These are phyloP conservation scores for Kalanchoe fedtschenkoi DNA, from an alignment of 164 flowering plant species.

Conservation along the genomic window DNA sequence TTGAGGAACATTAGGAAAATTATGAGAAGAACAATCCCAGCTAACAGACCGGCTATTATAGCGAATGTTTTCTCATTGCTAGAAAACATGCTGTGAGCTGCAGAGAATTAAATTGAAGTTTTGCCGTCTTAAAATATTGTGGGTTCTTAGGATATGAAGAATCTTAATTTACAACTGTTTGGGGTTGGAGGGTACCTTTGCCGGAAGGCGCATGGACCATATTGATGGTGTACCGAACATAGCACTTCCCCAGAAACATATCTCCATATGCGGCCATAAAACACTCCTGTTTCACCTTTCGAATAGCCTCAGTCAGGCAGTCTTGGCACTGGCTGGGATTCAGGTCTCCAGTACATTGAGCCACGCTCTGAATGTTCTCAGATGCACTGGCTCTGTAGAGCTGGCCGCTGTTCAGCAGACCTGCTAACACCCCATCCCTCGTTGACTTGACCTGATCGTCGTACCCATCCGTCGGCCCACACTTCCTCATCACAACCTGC, in stretches of 20 bases:
- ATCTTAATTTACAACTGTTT: neutral
- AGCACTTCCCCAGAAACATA: conserved; percentile 78
- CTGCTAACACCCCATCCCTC: conserved; percentile 49
- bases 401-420: conserved; percentile 34
- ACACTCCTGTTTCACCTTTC: conserved; percentile 51
- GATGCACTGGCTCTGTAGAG: conserved; percentile 48
- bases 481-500: conserved; percentile 60
- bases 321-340: conserved; percentile 55
- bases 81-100: conserved; percentile 9
- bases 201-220: conserved; percentile 21
- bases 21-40: conserved; percentile 60
- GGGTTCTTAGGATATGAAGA: neutral
- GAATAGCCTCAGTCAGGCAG: conserved; percentile 54
- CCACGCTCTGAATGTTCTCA: conserved; percentile 54
- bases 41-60: conserved; percentile 58
- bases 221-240: conserved; percentile 48
- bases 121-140: neutral
- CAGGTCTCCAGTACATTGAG: conserved; percentile 85
- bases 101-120: neutral
- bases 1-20: conserved; percentile 60
- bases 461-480: conserved; percentile 51
- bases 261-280: conserved; percentile 53
- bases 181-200: neutral
- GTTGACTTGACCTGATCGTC: conserved; percentile 25
- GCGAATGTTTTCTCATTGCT: conserved; percentile 72